Percentiles rank a stretch among this genome's conserved stretches.
These are phyloP conservation scores for Trichosporon sp. DNA, from an alignment of 1,284 basidiomycete genomes.

Conservation along the genomic window DNA sequence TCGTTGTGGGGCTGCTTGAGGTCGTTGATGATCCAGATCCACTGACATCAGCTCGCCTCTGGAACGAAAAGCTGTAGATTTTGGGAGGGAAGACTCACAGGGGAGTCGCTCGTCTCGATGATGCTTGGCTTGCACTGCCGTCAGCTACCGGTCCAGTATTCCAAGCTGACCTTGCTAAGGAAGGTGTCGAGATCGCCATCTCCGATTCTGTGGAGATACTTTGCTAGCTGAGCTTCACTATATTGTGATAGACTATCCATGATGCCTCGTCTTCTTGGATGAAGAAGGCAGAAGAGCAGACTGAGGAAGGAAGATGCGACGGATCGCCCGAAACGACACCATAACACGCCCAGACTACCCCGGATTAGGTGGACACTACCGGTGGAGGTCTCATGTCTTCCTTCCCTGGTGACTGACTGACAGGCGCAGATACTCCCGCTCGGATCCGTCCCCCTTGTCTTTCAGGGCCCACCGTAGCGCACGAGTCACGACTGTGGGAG, in stretches of 20 bases:
- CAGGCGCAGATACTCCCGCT: neutral
- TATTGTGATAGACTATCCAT: neutral
- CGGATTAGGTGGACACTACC: conserved; percentile 8
- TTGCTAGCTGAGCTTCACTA: neutral
- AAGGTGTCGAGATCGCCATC: conserved; percentile 21
- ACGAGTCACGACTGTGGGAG: neutral
- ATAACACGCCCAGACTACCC: neutral
- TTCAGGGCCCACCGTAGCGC: neutral
- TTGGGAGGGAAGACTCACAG: no score
- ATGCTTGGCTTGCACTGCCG: conserved; percentile 23
- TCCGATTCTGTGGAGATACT: conserved; percentile 23
- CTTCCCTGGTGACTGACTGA: conserved; percentile 4
- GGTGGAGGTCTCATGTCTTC: conserved; percentile 12
- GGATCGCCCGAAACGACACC: neutral
- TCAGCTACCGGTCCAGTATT: neutral
- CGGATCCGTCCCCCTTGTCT: no score
- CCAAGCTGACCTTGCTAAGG: conserved; percentile 24
- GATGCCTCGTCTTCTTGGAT: no score
- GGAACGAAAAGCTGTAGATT: neutral
- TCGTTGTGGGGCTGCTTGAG: conserved; percentile 16
- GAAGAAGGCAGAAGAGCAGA: no score
- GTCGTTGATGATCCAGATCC: conserved; percentile 25
- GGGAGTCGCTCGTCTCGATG: conserved; percentile 17
- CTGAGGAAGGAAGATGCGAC: neutral
- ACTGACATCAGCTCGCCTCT: conserved; percentile 13